Base-by-base conservation (phyloP, 352 stramenopile genomes). In the Phytopythium helicoides region DNA sequence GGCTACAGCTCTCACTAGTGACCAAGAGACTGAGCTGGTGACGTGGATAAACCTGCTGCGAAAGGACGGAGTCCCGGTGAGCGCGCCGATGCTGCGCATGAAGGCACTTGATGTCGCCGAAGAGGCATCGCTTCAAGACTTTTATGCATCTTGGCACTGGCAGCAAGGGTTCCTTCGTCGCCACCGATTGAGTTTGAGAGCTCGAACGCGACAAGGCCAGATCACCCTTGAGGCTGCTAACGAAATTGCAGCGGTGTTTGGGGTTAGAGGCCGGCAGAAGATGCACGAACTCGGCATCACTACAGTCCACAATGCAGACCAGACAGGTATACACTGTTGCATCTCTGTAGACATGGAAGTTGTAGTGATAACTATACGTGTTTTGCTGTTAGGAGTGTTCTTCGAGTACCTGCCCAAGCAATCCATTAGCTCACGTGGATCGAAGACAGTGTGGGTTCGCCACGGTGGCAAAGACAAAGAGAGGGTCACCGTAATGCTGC, bases 361-460 rank as follows among this genome's bases (percentile, higher is more conserved):
- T 22, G 18, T 14, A 49, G 16, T 28, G 47, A n/a, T 38, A 40
- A 15, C 19, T 21, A 40, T 34, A 19, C 26, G 34, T 26, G 18
- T 34, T 50, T 11, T 26, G 38, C 28, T 16, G 3, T 19, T n/a
- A 63, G 56, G 35, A 22, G 56, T 58, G 1, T 58, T 50, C 39
- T 66, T 66, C 16, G 35, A 62, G n/a, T 62, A 66, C 35, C 10
- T 62, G 1, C 59, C 53, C 0, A 58, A 34, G 14, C 47, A 47
- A 26, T 54, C 53, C 0, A 52, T 66, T 6, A 56, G 22, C 18
- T 36, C 26, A 1, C 46, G 36, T 14, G 56, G 49, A 6, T 34
- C 45, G 6, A 66, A 66, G 45, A 66, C 48, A 8, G 36, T 59
- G 14, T 62, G 59, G 54, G n/a, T 37, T 18, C 56, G 38, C 6